A percentile compares a stretch with the other conserved stretches of the same genome.
These are phyloP conservation scores for Aureobasidium lini DNA, from an alignment of 2,329 filamentous ascomycete genomes.

Conservation along the genomic window DNA sequence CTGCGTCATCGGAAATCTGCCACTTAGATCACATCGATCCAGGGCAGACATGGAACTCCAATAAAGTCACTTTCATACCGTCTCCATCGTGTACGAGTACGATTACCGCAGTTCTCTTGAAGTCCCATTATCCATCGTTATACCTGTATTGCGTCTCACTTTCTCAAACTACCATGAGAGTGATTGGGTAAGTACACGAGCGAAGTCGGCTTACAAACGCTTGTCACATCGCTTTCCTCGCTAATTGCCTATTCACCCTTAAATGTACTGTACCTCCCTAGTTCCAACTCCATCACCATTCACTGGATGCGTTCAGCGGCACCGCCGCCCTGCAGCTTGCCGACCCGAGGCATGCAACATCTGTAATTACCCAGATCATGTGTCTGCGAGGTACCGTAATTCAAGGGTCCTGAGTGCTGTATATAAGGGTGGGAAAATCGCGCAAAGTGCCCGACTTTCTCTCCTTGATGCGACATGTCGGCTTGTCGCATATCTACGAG, in stretches of 20 bases:
- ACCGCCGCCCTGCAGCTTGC: conserved; percentile 1
- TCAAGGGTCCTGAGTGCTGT: background rate
- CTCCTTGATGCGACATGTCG: background rate
- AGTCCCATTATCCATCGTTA: background rate
- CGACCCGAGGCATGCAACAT: conserved; percentile 2
- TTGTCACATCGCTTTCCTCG: background rate
- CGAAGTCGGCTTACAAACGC: background rate
- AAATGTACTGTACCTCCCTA: background rate
- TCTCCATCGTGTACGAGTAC: background rate
- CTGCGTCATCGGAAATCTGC: conserved; percentile 2
- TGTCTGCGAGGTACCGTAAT: conserved; percentile 6
- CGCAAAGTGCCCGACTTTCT: background rate
- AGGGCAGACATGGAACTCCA: background rate
- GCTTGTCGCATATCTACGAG: background rate
- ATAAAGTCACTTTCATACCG: conserved; percentile 6
- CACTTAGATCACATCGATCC: background rate
- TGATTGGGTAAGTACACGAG: background rate
- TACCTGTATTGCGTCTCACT: background rate
- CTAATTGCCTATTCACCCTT: background rate
- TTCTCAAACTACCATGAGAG: background rate
- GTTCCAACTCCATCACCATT: background rate
- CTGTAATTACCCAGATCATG: background rate
- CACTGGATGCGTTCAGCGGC: background rate
- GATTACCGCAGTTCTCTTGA: background rate
- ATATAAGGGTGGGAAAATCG: conserved; percentile 10